Evolutionary conservation across 345 rosid species (phyloP), one percentile per base, ranked within the genome.

Genomic region (Jatropha curcas): DNA sequence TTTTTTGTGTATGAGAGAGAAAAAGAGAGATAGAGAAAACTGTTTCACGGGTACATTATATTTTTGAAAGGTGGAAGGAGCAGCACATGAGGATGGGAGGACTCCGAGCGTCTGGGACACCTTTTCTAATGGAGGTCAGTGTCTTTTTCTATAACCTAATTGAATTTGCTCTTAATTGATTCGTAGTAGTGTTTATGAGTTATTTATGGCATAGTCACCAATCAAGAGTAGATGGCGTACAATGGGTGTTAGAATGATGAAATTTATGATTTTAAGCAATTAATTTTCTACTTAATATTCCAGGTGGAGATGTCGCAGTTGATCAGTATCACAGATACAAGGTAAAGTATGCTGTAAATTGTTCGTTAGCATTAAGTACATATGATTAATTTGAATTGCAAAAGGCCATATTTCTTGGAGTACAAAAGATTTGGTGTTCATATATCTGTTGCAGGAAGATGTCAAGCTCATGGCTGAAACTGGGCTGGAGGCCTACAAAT

Each of bases 401-500:
- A 41, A 11, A 20, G 41, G 33, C 25, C 3, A 16, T 6, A 13
- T 41, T 41, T 64, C 41, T 3, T 41, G 31, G 41, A 45, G 50
- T 45, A 45, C 3, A 1, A 19, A 4, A 11, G 17, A 11, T 45
- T 48, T 48, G 14, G 17, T 14, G 52, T 48, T 60, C 50, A 43
- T 41, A 3, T 22, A 11, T 24, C 43, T 45, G 53, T 60, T 41
- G 80, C 81, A 89, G 95, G 93, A 92, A 84, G 97, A 92, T 82
- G 95, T 90, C 52, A 83, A 82, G 69, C 90, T 92, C 53, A 92
- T 92, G 95, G 88, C 45, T 64, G 85, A 85, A 33, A 82, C 81
- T 10, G 88, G 92, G 25, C 71, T 90, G 39, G 89, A 88, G 53
- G 93, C 92, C 68, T 90, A 87, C 66, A 86, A 88, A 77, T 90